These are phyloP conservation scores for Barnettozyma sp. DNA, from an alignment of 805 yeast species.

Conservation along the genomic window DNA sequence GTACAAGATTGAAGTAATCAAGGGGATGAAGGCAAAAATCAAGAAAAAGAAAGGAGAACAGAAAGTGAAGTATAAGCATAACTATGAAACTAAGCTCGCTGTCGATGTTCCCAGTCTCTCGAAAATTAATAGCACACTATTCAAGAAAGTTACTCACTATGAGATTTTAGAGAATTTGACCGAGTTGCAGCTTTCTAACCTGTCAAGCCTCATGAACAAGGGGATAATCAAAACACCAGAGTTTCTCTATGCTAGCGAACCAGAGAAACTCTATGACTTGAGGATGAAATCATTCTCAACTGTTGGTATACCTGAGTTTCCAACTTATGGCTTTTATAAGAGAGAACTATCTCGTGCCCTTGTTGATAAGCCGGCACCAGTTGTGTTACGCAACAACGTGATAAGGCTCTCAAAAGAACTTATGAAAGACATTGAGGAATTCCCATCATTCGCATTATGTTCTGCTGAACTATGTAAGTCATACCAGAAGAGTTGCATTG, in stretches of 20 bases:
- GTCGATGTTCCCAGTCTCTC: conserved; percentile 32
- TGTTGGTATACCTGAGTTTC: conserved; percentile 69
- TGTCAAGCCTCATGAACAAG: conserved; percentile 23
- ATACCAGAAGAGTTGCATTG: conserved; percentile 27
- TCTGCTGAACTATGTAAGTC: conserved; percentile 25
- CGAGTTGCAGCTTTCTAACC: conserved; percentile 29
- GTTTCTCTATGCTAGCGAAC: conserved; percentile 23
- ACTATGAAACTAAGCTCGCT: conserved; percentile 28
- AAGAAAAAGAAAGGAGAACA: conserved; percentile 49
- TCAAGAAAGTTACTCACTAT: conserved; percentile 22
- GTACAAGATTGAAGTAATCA: conserved; percentile 28
- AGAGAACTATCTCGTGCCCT: background rate
- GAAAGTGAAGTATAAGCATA: conserved; percentile 34
- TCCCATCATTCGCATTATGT: conserved; percentile 10
- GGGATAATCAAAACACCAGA: conserved; percentile 24
- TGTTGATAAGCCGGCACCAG: background rate
- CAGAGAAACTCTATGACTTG: conserved; percentile 38
- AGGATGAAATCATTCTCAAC: conserved; percentile 76
- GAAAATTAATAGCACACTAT: conserved; percentile 20
- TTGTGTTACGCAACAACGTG: background rate
- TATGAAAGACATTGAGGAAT: background rate
- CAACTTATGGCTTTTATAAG: conserved; percentile 27
- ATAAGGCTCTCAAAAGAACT: conserved; percentile 1
- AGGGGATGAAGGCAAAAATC: conserved; percentile 31
- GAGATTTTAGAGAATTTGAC: conserved; percentile 26